Base-by-base conservation (phyloP, 768 basidiomycete genomes). In the Russula sp. region DNA sequence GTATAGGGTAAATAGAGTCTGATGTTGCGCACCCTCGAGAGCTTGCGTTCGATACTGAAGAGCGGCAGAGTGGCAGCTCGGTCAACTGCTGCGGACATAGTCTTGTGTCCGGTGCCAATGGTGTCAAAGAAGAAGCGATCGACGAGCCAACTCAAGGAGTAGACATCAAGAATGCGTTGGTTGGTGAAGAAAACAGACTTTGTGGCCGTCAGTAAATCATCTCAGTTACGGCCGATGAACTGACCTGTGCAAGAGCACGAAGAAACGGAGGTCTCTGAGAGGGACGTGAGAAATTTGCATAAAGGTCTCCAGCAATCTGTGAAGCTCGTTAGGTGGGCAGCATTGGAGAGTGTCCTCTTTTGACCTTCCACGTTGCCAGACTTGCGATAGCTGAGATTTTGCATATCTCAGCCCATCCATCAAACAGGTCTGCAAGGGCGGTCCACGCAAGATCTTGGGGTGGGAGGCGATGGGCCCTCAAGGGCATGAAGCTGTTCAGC, bases 401-500 rank as follows among this genome's bases (percentile, higher is more conserved):
- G 55, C 73, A 76, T 8, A 84, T 69, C 63, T 88, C 84, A 18
- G 81, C 76, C 74, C 85, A 80, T 2, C 81, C 84, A 45, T 84
- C 79, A 16, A 91, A 68, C 32, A 88, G 70, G 1, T 68, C 71
- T 6, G 77, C 71, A 1, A 89, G 66, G 1, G 77, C 74, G 32
- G 78, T 68, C 82, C 86, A 91, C 0, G 79, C 81, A 2, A 77
- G 71, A 35, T 79, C 74, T 52, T 79, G 74, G 5, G 79, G 68
- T 0, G 83, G 82, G 0, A 85, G 69, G 31, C 77, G 74, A 9
- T 89, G 74, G 5, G 83, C 74, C n/a, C 86, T 82, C 20, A 88
- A 80, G 0, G 90, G 90, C 67, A 88, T 82, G 60, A 82, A 83
- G 35, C 83, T 85, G 51, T 83, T 83, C 2, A 92, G 76, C 32